Conservation (phyloP, 2,329 filamentous ascomycete species). For the Alternaria arborescens region DNA sequence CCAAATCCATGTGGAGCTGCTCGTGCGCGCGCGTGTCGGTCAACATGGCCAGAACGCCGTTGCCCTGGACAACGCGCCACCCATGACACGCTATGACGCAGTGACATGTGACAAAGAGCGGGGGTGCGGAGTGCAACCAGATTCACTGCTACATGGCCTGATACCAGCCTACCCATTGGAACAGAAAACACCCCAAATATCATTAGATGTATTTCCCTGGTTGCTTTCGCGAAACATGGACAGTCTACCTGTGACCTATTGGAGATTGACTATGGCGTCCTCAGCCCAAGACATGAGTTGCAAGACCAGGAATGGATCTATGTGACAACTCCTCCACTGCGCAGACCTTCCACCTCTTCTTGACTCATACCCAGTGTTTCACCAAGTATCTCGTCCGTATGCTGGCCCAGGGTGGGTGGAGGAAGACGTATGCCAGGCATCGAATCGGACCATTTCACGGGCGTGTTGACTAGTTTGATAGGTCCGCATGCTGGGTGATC, state of each 20-base stretch:
- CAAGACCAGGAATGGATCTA: conserved; percentile 17
- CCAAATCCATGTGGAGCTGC: conserved; percentile 9
- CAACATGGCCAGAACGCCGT: conserved; percentile 24
- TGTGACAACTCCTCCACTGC: conserved; percentile 47
- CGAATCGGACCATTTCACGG: conserved; percentile 90
- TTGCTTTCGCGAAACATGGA: too few relatives aligned
- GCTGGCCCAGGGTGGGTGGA: conserved; percentile 76
- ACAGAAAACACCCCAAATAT: not conserved
- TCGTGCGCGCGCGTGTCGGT: conserved; percentile 20
- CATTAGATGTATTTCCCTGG: not conserved
- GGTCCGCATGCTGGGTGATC: conserved; percentile 84
- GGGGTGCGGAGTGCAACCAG: not conserved
- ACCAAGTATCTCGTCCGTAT: conserved; percentile 49
- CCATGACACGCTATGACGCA: conserved; percentile 4
- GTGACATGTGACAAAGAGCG: not conserved
- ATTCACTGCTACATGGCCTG: not conserved
- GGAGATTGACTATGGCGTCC: not conserved
- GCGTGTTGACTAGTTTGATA: conserved; percentile 91
- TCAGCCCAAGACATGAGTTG: not conserved
- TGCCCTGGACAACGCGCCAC: conserved; percentile 21
- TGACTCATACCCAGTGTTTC: conserved; percentile 44
- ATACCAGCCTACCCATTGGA: not conserved
- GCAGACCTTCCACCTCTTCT: conserved; percentile 42
- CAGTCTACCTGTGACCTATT: too few relatives aligned
- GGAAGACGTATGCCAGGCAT: conserved; percentile 77